Base-by-base conservation (phyloP, 2,329 filamentous ascomycete species). In the Colletotrichum viniferum region DNA sequence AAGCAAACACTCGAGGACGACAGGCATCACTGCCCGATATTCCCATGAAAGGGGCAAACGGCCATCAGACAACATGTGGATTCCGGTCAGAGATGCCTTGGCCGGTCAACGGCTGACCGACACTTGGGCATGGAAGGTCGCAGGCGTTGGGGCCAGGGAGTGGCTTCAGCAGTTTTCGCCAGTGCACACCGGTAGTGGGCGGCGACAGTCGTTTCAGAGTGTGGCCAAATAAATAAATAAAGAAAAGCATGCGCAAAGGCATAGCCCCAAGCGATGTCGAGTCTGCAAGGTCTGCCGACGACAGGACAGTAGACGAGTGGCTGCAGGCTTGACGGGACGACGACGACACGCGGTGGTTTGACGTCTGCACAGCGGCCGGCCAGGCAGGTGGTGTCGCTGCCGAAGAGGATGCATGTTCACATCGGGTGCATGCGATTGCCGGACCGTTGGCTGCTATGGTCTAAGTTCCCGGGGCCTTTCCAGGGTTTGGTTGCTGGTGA, bases 341-440 rank as follows among this genome's bases (percentile, higher is more conserved):
- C 38, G 26, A 68, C 38, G 26, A 68, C 38, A 43, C n/a, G 68
- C 43, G 52, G 34, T 32, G 38, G 38, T 55, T 67, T 74, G 69
- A 65, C 32, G 26, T 56, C 69, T 74, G 73, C 73, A 63, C 7
- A 24, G 21, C 28, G 28, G 30, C 55, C 28, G 7, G 62, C 14
- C 43, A 56, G 48, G 24, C 34, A 30, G 60, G 24, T 55, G 56
- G 55, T 21, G 55, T 60, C 30, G 55, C 28, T 56, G 69, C 56
- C 34, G 58, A 58, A 60, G 69, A 55, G 43, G 18, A 60, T 68
- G 69, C 69, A 73, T 56, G 34, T 48, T 32, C 9, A 71, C 52
- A 36, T 62, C 68, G 61, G 13, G 26, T 74, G 68, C 67, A 74
- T 74, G 52, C 18, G 63, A 71, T 68, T 73, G 69, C 73, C 69